Evolutionary conservation across 1,284 basidiomycete species (phyloP).

Genomic region (Ganoderma sp.): DNA sequence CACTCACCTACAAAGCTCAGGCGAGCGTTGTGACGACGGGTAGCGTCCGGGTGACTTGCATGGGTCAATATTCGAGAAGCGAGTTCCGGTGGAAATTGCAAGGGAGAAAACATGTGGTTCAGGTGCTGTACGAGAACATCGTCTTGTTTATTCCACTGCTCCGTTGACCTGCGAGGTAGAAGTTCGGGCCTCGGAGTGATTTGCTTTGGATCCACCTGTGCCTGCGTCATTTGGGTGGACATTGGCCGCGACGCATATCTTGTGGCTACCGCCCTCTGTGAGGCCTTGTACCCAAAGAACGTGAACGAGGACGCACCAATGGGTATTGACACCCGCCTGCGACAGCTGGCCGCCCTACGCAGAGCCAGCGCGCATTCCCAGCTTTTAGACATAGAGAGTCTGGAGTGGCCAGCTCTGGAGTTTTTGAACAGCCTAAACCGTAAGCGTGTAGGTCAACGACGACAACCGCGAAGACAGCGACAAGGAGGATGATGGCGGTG

Average conservation of each 20-base stretch:
- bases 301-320: conserved; percentile 16
- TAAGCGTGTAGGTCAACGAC: conserved; percentile 7
- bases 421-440: conserved; percentile 7
- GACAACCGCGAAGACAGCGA: conserved; percentile 13
- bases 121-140: conserved; percentile 56
- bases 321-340: conserved; percentile 25
- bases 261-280: not conserved
- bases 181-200: conserved; percentile 12
- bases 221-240: conserved; percentile 11
- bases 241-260: conserved; percentile 15
- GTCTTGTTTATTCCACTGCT: conserved; percentile 27
- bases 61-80: conserved; percentile 78
- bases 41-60: conserved; percentile 67
- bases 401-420: conserved; percentile 8
- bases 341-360: conserved; percentile 25
- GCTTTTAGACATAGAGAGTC: conserved; percentile 27
- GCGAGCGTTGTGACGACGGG: conserved; percentile 71
- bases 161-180: conserved; percentile 18
- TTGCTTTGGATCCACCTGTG: conserved; percentile 5
- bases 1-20: conserved; percentile 70
- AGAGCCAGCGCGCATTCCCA: conserved; percentile 30
- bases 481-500: conserved; percentile 9
- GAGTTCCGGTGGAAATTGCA: conserved; percentile 72
- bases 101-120: conserved; percentile 63
- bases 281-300: not conserved